These are phyloP conservation scores for Teratosphaeria pseudoeucalypti DNA, from an alignment of 2,329 filamentous ascomycete species.

Conservation along the genomic window DNA sequence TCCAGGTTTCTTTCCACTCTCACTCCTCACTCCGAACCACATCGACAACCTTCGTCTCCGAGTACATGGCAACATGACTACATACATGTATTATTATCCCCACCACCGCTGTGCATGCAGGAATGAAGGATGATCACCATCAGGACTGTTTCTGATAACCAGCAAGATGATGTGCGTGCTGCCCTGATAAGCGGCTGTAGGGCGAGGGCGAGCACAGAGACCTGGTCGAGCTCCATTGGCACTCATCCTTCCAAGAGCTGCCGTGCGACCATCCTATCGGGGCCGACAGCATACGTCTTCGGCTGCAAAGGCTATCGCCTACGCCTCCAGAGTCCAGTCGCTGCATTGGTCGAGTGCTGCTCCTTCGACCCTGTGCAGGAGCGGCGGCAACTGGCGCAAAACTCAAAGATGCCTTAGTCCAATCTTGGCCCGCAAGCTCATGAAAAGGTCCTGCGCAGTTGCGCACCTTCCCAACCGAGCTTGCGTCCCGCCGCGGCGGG, in stretches of 20 bases:
- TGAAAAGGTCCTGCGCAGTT: not conserved
- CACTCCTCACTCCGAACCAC: not conserved
- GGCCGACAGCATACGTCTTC: not conserved
- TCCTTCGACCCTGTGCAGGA: slow-evolving; percentile 37
- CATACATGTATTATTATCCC: not conserved
- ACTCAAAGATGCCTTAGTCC: not conserved
- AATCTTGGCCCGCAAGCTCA: not conserved
- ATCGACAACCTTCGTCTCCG: not conserved
- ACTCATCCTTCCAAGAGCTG: not conserved
- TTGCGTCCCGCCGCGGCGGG: not conserved
- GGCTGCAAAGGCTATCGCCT: not conserved
- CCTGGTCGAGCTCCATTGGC: not conserved
- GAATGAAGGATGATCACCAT: too few relatives aligned
- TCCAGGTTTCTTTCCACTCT: not conserved
- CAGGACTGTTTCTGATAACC: too few relatives aligned
- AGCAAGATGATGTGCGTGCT: too few relatives aligned
- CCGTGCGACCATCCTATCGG: not conserved
- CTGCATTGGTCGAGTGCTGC: slow-evolving; percentile 29
- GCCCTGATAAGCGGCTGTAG: too few relatives aligned
- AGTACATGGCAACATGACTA: not conserved
- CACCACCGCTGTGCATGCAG: too few relatives aligned
- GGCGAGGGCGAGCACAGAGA: too few relatives aligned
- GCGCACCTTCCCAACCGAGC: not conserved
- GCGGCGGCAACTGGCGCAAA: slow-evolving; percentile 1
- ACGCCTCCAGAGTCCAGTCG: slow-evolving; percentile 6